Percentiles rank a stretch among this genome's conserved stretches.
Evolutionary conservation across 208 protist genomes (phyloP).

Genomic region (Leptomonas pyrrhocoris): DNA sequence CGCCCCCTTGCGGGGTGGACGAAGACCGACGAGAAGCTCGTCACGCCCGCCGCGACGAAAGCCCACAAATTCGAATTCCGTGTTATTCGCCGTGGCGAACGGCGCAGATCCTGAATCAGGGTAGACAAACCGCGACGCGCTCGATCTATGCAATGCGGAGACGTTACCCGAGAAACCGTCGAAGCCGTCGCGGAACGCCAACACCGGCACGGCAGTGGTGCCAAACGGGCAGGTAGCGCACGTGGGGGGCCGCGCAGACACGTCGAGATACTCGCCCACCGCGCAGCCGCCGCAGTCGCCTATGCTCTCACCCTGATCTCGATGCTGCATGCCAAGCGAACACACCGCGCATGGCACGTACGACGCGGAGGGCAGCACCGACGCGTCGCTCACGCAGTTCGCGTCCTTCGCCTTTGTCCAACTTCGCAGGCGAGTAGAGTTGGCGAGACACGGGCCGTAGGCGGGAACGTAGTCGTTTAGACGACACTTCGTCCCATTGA

Average conservation of each 20-base stretch:
- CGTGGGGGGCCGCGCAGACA: background rate
- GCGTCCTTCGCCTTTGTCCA: constrained; percentile 1
- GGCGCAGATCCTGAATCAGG: background rate
- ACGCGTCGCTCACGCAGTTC: background rate
- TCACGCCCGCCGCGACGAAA: background rate
- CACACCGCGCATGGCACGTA: constrained; percentile 15
- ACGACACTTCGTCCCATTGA: background rate
- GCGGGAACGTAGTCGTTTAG: constrained; percentile 4
- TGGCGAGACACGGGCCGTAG: background rate
- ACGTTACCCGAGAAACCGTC: constrained; percentile 6
- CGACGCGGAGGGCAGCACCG: background rate
- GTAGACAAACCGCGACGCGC: background rate
- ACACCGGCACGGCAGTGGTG: constrained; percentile 3
- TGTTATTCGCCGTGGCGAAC: background rate
- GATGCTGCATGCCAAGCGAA: constrained; percentile 14
- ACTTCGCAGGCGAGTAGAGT: constrained; percentile 9
- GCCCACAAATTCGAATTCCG: constrained; percentile 6
- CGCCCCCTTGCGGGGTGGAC: background rate
- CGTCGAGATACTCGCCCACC: constrained; percentile 2
- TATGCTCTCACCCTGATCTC: too few species aligned
- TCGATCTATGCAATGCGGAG: background rate
- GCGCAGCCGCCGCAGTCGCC: constrained; percentile 1
- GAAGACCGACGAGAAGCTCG: constrained; percentile 5
- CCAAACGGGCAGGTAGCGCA: constrained; percentile 9
- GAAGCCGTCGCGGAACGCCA: constrained; percentile 9